These are phyloP conservation scores for Penicillium silybi DNA, from an alignment of 495 filamentous ascomycete genomes.

Conservation along the genomic window DNA sequence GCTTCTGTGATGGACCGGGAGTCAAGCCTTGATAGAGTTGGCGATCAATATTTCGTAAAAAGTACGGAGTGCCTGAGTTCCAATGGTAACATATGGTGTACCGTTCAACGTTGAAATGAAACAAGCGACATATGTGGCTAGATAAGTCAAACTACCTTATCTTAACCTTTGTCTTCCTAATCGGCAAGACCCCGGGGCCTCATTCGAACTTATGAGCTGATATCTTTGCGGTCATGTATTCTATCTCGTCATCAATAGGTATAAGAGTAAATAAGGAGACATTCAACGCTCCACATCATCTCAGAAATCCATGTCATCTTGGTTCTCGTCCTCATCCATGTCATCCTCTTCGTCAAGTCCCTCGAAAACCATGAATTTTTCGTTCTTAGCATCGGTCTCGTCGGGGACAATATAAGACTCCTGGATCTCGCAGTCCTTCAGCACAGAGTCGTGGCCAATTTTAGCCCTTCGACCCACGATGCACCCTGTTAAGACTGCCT, in stretches of 20 bases:
- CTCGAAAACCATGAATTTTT: constrained; percentile 82
- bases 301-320: constrained; percentile 20
- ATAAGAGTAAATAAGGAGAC: background rate
- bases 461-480: constrained; percentile 72
- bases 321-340: constrained; percentile 29
- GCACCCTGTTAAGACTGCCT: constrained; percentile 71
- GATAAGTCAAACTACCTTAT: background rate
- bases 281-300: background rate
- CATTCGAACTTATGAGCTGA: background rate
- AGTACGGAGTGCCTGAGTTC: background rate
- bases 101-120: background rate
- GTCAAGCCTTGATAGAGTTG: background rate
- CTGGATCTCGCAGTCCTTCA: constrained; percentile 88
- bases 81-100: background rate
- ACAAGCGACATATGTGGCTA: background rate
- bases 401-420: constrained; percentile 78
- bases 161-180: too few relatives aligned
- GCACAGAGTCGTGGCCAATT: constrained; percentile 67
- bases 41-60: background rate
- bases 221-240: constrained; percentile 6
- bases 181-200: too few relatives aligned
- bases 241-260: constrained; percentile 14
- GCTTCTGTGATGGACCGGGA: background rate
- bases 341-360: constrained; percentile 50
- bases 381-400: constrained; percentile 77